Evolutionary conservation across 805 yeast species (phyloP), one percentile per base, ranked within the genome.

Genomic region (Saccharomycopsis fodiens): DNA sequence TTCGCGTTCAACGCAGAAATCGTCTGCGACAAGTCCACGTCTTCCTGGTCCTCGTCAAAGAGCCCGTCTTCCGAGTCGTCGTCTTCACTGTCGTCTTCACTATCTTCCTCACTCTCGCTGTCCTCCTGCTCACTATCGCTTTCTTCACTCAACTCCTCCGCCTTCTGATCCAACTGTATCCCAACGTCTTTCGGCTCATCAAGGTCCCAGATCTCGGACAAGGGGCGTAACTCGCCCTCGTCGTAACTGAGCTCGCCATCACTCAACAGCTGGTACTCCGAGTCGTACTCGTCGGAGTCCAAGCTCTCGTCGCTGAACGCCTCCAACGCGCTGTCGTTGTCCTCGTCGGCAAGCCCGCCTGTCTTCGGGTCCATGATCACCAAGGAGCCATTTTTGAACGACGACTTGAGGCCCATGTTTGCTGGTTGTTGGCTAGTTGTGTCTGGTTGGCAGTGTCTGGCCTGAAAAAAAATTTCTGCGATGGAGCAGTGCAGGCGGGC

Each of bases 141-240:
- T 15, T 30, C 16, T 13, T 46, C 47, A 7, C 32, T 48, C 8
- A 43, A 45, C n/a, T 47, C 53, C 34, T 48, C 59, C 5, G 45
- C 49, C 7, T 42, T 54, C 4, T 47, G 22, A 22, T 47, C 54
- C 20, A 49, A 42, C 38, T 46, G 52, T 34, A 52, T 45, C 17
- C 52, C 57, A 12, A 45, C 27, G 21, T 54, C 59, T 6, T 51
- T 57, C 23, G 60, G 64, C 27, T 80, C 86, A 59, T 85, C 93
- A 63, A 78, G 62, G 57, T 84, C 96, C 95, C 95, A 87, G 2
- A 85, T 88, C 54, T 81, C 88, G n/a, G 95, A 82, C 34, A 88
- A 67, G 0, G 94, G 76, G 48, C 83, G 72, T 44, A 88, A 69
- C 53, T 86, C 84, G 25, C 63, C 68, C 58, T 86, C 96, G 55